Evolutionary conservation across 352 stramenopile species (phyloP).

Genomic region (Phytophthora foliorum): DNA sequence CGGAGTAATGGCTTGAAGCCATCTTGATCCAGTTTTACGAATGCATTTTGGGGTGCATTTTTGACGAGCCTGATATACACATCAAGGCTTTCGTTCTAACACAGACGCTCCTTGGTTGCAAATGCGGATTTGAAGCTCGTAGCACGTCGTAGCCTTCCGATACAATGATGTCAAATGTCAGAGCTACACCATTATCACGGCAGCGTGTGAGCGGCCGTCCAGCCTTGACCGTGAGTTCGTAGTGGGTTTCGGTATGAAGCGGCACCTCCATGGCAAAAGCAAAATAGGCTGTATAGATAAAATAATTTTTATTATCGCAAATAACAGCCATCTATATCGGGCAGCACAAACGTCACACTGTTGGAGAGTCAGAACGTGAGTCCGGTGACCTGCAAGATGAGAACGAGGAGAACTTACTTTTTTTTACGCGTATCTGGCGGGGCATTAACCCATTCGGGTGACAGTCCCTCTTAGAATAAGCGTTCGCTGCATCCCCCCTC

Average conservation of each 20-base stretch:
- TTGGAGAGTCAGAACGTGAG: too few relatives aligned
- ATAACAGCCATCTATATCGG: too few relatives aligned
- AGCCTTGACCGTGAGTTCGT: conserved; percentile 12
- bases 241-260: neutral
- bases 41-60: too few relatives aligned
- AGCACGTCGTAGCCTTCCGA: conserved; percentile 6
- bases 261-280: conserved; percentile 9
- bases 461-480: conserved; percentile 17
- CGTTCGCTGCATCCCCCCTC: neutral
- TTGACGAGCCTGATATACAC: conserved; percentile 9
- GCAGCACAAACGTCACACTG: too few relatives aligned
- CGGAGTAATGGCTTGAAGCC: too few relatives aligned
- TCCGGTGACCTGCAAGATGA: too few relatives aligned
- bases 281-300: neutral
- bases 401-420: neutral
- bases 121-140: conserved; percentile 11
- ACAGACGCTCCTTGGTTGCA: neutral
- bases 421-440: conserved; percentile 4
- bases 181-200: conserved; percentile 10
- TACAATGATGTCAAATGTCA: conserved; percentile 15
- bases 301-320: too few relatives aligned
- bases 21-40: too few relatives aligned
- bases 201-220: conserved; percentile 5
- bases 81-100: neutral
- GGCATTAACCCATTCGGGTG: conserved; percentile 4